Conservation (phyloP, 2,329 filamentous ascomycete genomes). For the Epicoccum nigrum region DNA sequence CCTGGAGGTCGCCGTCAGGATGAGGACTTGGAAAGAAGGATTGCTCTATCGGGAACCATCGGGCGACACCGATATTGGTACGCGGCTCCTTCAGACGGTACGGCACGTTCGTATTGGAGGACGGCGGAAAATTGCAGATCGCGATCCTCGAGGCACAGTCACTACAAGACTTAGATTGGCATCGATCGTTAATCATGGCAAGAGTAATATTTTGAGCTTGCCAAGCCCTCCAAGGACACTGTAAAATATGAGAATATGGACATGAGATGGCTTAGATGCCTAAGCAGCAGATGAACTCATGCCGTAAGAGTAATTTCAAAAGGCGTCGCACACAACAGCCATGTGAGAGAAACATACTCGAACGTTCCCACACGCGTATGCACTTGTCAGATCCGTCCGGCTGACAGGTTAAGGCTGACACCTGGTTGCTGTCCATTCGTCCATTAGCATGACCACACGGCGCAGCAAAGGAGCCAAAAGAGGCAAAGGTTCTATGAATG, state of each 20-base stretch:
- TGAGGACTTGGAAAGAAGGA: conserved; percentile 5
- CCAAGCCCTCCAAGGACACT: no score
- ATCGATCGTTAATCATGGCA: no score
- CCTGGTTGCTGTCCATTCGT: conserved; percentile 4
- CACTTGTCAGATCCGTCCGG: conserved; percentile 12
- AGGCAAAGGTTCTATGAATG: conserved; percentile 9
- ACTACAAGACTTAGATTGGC: no score
- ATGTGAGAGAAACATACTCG: neutral
- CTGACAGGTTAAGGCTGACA: conserved; percentile 13
- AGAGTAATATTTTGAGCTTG: no score
- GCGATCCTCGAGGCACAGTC: neutral
- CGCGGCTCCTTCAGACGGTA: neutral
- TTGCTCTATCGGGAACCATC: neutral
- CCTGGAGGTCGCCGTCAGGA: neutral
- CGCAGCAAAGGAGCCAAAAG: conserved; percentile 8
- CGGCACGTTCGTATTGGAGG: neutral
- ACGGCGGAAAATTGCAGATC: neutral
- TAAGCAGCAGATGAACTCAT: neutral
- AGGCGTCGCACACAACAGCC: neutral
- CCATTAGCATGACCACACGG: neutral
- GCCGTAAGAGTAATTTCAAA: neutral
- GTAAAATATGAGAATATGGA: neutral
- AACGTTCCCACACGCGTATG: neutral
- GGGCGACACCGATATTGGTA: conserved; percentile 3
- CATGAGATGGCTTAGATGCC: neutral